These are phyloP conservation scores for Prunus fruticosa DNA, from an alignment of 306 rosid species.

Conservation along the genomic window DNA sequence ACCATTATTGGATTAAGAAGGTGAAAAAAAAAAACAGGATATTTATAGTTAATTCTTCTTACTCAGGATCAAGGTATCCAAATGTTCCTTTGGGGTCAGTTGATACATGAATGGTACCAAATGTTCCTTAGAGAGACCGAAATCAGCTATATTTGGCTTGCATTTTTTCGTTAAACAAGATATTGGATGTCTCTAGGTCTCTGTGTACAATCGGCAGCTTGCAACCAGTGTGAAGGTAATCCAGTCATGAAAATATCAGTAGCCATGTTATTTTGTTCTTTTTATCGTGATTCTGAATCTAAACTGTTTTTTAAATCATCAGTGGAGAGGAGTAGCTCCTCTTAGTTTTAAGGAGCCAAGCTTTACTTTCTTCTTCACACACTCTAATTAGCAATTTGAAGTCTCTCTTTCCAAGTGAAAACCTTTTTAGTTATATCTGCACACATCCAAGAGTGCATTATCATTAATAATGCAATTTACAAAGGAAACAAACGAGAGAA, in stretches of 20 bases:
- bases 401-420: not conserved
- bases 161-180: slow-evolving; percentile 18
- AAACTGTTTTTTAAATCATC: too few relatives aligned
- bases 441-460: too few relatives aligned
- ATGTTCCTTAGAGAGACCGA: slow-evolving; percentile 32
- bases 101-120: not conserved
- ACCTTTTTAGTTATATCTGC: not conserved
- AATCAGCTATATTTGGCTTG: slow-evolving; percentile 32
- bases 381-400: slow-evolving; percentile 7
- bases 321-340: too few relatives aligned
- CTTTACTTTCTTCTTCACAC: too few relatives aligned
- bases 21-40: not conserved
- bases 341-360: too few relatives aligned
- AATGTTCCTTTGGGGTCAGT: slow-evolving; percentile 3
- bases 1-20: too few relatives aligned
- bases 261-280: too few relatives aligned
- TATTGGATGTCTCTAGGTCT: not conserved
- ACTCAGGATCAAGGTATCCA: slow-evolving; percentile 22
- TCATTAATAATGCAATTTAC: too few relatives aligned
- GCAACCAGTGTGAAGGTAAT: slow-evolving; percentile 32
- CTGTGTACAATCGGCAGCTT: slow-evolving; percentile 39
- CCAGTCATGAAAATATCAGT: not conserved
- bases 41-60: not conserved
- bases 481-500: too few relatives aligned
- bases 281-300: too few relatives aligned